Percentiles rank a stretch among this genome's conserved stretches.
These are phyloP conservation scores for Aechmea fasciata DNA, from an alignment of 176 grass and related monocot genomes.

Conservation along the genomic window DNA sequence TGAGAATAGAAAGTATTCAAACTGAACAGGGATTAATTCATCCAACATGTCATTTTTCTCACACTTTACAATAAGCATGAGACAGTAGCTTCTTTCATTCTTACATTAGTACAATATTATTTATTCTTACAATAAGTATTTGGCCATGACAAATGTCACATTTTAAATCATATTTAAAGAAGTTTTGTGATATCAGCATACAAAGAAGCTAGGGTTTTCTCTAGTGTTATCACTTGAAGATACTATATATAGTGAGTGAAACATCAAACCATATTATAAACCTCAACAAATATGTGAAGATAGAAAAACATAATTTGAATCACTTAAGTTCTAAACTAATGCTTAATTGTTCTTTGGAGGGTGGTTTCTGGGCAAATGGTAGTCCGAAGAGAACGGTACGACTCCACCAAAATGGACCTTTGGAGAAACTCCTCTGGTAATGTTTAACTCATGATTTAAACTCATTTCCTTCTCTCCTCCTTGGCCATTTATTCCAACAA, in stretches of 20 bases:
- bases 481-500: constrained; percentile 42
- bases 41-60: not conserved
- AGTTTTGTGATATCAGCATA: too few relatives aligned
- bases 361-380: constrained; percentile 33
- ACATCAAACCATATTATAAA: constrained; percentile 19
- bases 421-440: constrained; percentile 26
- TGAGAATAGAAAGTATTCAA: constrained; percentile 31
- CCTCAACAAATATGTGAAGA: constrained; percentile 4
- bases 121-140: too few relatives aligned
- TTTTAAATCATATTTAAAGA: too few relatives aligned
- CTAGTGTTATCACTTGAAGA: constrained; percentile 1
- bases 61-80: not conserved
- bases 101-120: too few relatives aligned
- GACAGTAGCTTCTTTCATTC: too few relatives aligned
- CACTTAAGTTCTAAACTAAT: constrained; percentile 26
- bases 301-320: constrained; percentile 17
- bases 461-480: constrained; percentile 32
- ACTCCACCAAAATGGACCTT: constrained; percentile 38
- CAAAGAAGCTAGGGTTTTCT: not conserved
- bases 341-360: constrained; percentile 75
- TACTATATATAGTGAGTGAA: constrained; percentile 22
- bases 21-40: constrained; percentile 15
- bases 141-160: too few relatives aligned
- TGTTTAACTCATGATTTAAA: constrained; percentile 34
- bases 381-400: constrained; percentile 63